These are phyloP conservation scores for Cercospora sesami DNA, from an alignment of 2,329 filamentous ascomycete genomes.

Conservation along the genomic window DNA sequence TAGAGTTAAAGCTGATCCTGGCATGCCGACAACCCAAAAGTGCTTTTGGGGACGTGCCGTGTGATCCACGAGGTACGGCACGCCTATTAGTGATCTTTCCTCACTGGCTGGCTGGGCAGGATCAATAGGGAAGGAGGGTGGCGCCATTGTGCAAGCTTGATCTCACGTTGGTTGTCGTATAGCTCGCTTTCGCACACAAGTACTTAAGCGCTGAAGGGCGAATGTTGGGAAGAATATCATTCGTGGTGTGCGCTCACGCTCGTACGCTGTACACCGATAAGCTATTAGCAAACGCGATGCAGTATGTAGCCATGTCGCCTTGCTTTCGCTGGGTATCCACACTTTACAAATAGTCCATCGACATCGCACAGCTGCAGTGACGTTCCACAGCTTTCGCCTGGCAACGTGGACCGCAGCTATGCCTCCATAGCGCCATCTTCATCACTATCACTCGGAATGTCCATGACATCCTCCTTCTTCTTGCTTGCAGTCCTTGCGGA, in stretches of 20 bases:
- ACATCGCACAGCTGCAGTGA: background rate
- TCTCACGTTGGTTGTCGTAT: background rate
- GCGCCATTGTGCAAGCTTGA: background rate
- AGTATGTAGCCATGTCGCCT: conserved; percentile 1
- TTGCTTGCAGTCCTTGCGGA: conserved; percentile 24
- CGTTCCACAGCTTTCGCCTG: background rate
- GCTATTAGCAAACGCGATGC: background rate
- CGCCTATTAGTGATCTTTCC: background rate
- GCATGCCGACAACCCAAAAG: background rate
- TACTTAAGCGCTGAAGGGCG: background rate
- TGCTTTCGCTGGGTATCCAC: conserved; percentile 4
- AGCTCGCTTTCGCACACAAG: background rate
- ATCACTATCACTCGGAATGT: conserved; percentile 31
- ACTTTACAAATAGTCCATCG: background rate
- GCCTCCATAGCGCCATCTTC: conserved; percentile 30
- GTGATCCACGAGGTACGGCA: background rate
- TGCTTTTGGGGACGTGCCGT: background rate
- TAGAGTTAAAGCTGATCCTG: background rate
- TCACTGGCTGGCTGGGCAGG: background rate
- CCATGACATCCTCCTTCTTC: conserved; percentile 31
- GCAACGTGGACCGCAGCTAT: background rate
- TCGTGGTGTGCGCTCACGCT: background rate
- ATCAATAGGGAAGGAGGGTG: background rate
- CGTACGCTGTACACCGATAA: conserved; percentile 5
- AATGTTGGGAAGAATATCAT: background rate